Percentiles rank a stretch among this genome's conserved stretches.
These are phyloP conservation scores for Cladosporium sp. DNA, from an alignment of 2,329 filamentous ascomycete species.

Conservation along the genomic window DNA sequence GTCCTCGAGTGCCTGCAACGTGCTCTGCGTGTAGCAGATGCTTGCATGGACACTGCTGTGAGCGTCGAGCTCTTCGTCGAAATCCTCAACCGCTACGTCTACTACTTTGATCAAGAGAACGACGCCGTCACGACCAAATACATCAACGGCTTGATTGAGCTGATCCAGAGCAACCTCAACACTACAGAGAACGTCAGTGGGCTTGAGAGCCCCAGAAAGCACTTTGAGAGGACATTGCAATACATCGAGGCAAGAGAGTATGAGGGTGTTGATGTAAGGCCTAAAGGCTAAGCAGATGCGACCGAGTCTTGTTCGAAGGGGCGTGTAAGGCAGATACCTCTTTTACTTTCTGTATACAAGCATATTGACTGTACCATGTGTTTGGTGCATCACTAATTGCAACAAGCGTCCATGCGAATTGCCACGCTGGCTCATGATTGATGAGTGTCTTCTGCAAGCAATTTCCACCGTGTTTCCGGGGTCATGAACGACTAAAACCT, in stretches of 20 bases:
- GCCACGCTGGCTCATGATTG: too few species aligned
- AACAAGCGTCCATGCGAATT: too few species aligned
- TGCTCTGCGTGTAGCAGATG: conserved; percentile 90
- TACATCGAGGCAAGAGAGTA: conserved; percentile 91
- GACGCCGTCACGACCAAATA: conserved; percentile 98
- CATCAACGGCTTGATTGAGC: conserved; percentile 93
- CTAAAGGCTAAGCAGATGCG: conserved; percentile 35
- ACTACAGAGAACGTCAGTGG: conserved; percentile 70
- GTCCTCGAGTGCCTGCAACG: conserved; percentile 95
- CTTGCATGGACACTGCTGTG: conserved; percentile 97
- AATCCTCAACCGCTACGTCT: conserved; percentile 96
- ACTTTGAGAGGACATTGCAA: conserved; percentile 91
- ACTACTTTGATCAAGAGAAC: conserved; percentile 99
- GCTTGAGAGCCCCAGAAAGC: conserved; percentile 83
- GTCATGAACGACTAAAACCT: too few species aligned
- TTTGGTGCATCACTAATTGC: too few species aligned
- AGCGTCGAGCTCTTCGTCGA: conserved; percentile 98
- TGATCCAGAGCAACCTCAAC: conserved; percentile 93
- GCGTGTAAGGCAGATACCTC: background rate
- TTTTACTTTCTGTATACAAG: background rate
- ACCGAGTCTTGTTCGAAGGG: too few species aligned
- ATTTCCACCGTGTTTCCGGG: too few species aligned
- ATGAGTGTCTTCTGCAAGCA: too few species aligned
- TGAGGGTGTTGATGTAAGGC: conserved; percentile 77
- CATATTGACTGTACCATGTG: background rate